phyloP scores from a whole-genome alignment of 2,329 filamentous ascomycete species.

The Pochonia chlamydosporia region DNA sequence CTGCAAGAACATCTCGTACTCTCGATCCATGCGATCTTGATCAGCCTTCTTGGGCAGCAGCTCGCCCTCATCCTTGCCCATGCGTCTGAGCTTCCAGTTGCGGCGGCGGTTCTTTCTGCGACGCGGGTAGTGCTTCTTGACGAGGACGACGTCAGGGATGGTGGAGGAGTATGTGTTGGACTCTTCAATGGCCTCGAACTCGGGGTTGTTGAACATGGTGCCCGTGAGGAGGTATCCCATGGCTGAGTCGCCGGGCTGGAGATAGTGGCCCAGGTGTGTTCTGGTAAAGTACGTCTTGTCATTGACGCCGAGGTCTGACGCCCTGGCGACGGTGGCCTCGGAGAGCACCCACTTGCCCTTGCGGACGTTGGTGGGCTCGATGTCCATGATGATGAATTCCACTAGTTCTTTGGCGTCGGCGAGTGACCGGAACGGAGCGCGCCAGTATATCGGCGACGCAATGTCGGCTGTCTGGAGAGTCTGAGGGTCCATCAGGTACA shows the following conservation, averaged over 20 bases:
- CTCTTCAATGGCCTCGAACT: constrained; percentile 77
- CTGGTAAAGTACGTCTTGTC: constrained; percentile 84
- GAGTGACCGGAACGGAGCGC: constrained; percentile 76
- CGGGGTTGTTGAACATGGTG: constrained; percentile 85
- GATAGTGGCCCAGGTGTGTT: constrained; percentile 80
- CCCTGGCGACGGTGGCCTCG: constrained; percentile 82
- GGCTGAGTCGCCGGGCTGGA: constrained; percentile 85
- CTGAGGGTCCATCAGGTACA: constrained; percentile 84
- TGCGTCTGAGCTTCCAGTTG: constrained; percentile 92
- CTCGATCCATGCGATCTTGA: constrained; percentile 79
- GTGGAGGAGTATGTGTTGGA: constrained; percentile 69
- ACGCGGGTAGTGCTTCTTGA: constrained; percentile 94
- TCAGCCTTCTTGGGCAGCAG: constrained; percentile 81
- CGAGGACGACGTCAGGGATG: constrained; percentile 87
- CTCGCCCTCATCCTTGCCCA: constrained; percentile 85
- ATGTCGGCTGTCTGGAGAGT: constrained; percentile 90
- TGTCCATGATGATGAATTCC: constrained; percentile 93
- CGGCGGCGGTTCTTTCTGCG: constrained; percentile 75
- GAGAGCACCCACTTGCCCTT: constrained; percentile 80
- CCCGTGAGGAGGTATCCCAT: constrained; percentile 91
- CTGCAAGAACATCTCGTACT: constrained; percentile 95
- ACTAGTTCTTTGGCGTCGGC: constrained; percentile 79
- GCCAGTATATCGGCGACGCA: constrained; percentile 80
- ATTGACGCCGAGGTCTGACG: constrained; percentile 80
- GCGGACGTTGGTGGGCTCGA: constrained; percentile 68